phyloP scores from a whole-genome alignment of 164 flowering plant species.

The Akebia trifoliata region DNA sequence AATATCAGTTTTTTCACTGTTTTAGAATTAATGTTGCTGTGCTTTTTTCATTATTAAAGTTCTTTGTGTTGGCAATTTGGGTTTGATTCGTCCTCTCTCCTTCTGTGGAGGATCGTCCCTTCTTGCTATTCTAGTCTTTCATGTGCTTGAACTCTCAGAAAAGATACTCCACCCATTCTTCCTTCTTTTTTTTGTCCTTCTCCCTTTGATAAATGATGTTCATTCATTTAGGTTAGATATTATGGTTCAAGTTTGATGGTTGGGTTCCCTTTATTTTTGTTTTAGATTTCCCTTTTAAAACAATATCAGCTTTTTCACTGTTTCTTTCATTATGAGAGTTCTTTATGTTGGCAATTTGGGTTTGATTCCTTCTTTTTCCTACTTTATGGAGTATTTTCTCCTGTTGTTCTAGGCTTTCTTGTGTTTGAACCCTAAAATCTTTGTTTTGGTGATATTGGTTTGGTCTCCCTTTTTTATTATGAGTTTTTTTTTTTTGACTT shows the following conservation, averaged over 20 bases:
- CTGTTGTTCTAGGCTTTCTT: too few species aligned
- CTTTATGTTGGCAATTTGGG: constrained; percentile 5
- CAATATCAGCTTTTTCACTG: not conserved
- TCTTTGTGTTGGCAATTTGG: constrained; percentile 3
- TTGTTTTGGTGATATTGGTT: constrained; percentile 3
- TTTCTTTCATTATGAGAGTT: constrained; percentile 1
- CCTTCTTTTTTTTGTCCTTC: constrained; percentile 3
- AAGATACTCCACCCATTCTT: constrained; percentile 53
- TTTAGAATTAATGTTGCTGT: not conserved
- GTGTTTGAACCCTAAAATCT: not conserved
- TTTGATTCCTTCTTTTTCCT: not conserved
- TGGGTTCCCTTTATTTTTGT: not conserved
- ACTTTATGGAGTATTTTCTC: not conserved
- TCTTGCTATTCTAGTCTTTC: too few species aligned
- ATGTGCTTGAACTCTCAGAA: constrained; percentile 72
- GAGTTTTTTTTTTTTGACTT: not conserved
- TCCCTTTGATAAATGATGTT: constrained; percentile 4
- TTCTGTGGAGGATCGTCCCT: not conserved
- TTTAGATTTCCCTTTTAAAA: not conserved
- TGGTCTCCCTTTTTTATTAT: constrained; percentile 1
- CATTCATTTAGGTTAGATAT: constrained; percentile 23
- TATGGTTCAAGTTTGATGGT: constrained; percentile 1
- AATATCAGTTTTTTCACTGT: not conserved
- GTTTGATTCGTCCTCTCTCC: not conserved
- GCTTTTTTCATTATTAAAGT: constrained; percentile 1